Evolutionary conservation across 768 basidiomycete species (phyloP).

Genomic region (Suillus spraguei): DNA sequence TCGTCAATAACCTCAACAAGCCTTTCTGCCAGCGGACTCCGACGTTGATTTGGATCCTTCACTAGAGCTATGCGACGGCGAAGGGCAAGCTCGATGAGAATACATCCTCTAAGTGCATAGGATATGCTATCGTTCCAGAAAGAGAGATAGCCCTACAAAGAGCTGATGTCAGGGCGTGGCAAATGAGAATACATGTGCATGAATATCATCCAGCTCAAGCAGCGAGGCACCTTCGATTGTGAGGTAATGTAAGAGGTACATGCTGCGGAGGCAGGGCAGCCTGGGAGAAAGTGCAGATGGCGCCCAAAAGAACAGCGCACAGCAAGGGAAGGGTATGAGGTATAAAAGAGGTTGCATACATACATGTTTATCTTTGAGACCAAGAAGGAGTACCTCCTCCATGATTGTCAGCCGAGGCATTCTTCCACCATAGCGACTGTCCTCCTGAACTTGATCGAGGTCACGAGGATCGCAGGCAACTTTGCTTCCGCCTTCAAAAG

Average conservation of each 20-base stretch:
- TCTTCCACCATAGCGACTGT: constrained; percentile 64
- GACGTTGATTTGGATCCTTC: constrained; percentile 73
- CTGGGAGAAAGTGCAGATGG: constrained; percentile 2
- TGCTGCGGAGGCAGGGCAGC: constrained; percentile 22
- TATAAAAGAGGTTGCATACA: constrained; percentile 24
- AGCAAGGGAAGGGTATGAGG: constrained; percentile 11
- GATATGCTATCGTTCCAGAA: constrained; percentile 99
- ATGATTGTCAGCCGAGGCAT: constrained; percentile 89
- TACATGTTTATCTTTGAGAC: constrained; percentile 96
- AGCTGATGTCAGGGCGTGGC: constrained; percentile 2
- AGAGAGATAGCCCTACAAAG: constrained; percentile 81
- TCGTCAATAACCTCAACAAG: constrained; percentile 92
- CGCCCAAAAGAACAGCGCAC: constrained; percentile 11
- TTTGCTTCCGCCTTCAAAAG: constrained; percentile 84
- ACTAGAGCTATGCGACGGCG: constrained; percentile 91
- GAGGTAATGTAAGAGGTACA: not conserved
- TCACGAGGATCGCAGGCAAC: constrained; percentile 95
- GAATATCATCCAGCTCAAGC: not conserved
- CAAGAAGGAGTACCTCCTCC: constrained; percentile 94
- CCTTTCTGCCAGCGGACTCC: constrained; percentile 77
- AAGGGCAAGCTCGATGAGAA: constrained; percentile 96
- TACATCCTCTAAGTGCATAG: constrained; percentile 97
- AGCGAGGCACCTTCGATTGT: not conserved
- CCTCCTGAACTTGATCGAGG: constrained; percentile 70
- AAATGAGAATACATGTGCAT: not conserved